phyloP scores from a whole-genome alignment of 2,329 filamentous ascomycete genomes.

The Gaeumannomyces sp. region DNA sequence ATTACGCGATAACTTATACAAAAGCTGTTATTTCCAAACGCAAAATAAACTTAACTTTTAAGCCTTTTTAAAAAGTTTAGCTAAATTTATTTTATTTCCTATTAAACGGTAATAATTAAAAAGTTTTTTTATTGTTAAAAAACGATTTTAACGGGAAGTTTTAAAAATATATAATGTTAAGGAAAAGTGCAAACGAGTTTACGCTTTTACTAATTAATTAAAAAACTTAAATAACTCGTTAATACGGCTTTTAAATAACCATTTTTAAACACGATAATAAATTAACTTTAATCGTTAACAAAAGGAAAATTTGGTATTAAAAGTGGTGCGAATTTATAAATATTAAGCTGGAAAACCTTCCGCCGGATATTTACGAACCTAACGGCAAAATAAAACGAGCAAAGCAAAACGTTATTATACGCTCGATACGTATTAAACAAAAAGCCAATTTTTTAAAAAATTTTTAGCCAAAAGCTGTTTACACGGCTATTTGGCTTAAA shows the following conservation, averaged over 20 bases:
- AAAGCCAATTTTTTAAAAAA: background rate
- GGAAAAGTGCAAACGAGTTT: background rate
- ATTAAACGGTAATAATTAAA: background rate
- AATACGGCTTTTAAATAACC: background rate
- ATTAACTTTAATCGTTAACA: background rate
- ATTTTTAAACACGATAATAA: background rate
- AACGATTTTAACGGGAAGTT: background rate
- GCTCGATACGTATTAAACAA: background rate
- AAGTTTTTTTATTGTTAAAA: background rate
- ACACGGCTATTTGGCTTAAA: background rate
- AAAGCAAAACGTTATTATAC: background rate
- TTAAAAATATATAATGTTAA: background rate
- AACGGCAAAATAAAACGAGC: background rate
- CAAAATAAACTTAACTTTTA: background rate
- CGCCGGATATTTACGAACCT: background rate
- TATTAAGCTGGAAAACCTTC: background rate
- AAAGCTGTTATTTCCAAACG: background rate
- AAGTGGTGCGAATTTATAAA: background rate
- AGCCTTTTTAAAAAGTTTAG: background rate
- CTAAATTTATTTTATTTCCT: background rate
- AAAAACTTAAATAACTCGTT: background rate
- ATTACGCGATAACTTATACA: background rate
- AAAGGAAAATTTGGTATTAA: background rate
- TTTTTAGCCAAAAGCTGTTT: background rate
- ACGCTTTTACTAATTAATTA: background rate